phyloP scores from a whole-genome alignment of 176 grass and related monocot species.

The Triticum urartu region DNA sequence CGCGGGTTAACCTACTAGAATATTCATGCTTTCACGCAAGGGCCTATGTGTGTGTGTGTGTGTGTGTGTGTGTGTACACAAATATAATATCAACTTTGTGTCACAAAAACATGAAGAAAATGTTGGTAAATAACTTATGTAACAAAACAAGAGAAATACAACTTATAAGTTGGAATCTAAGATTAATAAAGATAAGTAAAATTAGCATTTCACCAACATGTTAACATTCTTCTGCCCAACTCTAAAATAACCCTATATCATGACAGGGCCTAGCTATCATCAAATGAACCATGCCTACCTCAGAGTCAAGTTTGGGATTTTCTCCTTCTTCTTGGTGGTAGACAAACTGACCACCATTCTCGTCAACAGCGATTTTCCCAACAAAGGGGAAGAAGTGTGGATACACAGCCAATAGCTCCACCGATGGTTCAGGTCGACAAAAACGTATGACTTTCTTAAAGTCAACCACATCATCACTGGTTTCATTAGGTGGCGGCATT shows the following conservation, averaged over 20 bases:
- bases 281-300: neutral
- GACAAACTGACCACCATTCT: neutral
- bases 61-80: too few species aligned
- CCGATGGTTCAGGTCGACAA: neutral
- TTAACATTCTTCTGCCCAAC: neutral
- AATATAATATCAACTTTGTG: neutral
- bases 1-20: neutral
- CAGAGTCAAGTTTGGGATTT: neutral
- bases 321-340: neutral
- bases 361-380: neutral
- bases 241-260: neutral
- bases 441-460: neutral
- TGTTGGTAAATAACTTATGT: neutral
- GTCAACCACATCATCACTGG: neutral
- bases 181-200: neutral
- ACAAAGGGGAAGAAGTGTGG: neutral
- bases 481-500: neutral
- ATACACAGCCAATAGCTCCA: neutral
- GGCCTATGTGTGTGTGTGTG: neutral
- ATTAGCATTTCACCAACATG: neutral
- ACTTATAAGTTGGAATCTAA: neutral
- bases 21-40: neutral
- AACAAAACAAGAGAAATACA: neutral
- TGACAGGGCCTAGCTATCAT: neutral
- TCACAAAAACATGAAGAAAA: neutral